Conservation (phyloP, 2,329 filamentous ascomycete genomes). For the Scytalidium sp. region DNA sequence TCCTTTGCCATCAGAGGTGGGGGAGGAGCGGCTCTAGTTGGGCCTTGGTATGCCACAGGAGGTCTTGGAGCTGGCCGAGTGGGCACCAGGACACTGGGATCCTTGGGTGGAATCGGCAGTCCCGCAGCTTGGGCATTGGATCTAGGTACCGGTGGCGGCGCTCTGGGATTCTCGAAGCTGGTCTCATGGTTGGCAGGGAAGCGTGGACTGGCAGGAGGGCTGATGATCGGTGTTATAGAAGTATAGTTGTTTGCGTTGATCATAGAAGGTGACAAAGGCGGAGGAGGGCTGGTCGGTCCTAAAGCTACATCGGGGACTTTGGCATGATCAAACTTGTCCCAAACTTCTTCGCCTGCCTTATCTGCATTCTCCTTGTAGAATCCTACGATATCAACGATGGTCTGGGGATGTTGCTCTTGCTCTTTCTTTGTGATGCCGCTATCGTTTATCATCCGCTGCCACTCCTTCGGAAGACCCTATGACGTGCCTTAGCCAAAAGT, state of each 20-base stretch:
- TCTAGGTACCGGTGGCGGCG: conserved; percentile 81
- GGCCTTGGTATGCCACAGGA: conserved; percentile 72
- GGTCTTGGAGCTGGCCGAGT: conserved; percentile 84
- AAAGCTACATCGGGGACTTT: conserved; percentile 54
- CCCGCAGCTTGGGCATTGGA: conserved; percentile 30
- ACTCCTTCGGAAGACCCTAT: conserved; percentile 93
- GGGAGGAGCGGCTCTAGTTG: conserved; percentile 52
- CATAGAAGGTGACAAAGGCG: conserved; percentile 28
- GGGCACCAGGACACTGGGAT: conserved; percentile 64
- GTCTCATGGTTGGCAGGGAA: conserved; percentile 88
- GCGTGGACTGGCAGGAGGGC: conserved; percentile 78
- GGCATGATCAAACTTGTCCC: conserved; percentile 95
- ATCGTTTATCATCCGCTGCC: conserved; percentile 93
- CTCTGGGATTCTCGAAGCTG: conserved; percentile 95
- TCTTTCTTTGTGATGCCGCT: conserved; percentile 96
- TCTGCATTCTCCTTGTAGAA: conserved; percentile 97
- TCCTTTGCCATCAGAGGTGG: conserved; percentile 57
- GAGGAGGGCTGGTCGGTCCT: conserved; percentile 21
- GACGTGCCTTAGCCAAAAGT: conserved; percentile 25
- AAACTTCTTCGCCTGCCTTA: conserved; percentile 70
- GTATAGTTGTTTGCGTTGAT: conserved; percentile 54
- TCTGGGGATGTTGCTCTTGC: conserved; percentile 91
- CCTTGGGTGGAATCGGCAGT: conserved; percentile 42
- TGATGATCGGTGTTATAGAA: conserved; percentile 62
- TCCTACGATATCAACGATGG: conserved; percentile 90